Evolutionary conservation across 1,284 basidiomycete species (phyloP), one percentile per base, ranked within the genome.

Genomic region (Ustilago vetiveriae): DNA sequence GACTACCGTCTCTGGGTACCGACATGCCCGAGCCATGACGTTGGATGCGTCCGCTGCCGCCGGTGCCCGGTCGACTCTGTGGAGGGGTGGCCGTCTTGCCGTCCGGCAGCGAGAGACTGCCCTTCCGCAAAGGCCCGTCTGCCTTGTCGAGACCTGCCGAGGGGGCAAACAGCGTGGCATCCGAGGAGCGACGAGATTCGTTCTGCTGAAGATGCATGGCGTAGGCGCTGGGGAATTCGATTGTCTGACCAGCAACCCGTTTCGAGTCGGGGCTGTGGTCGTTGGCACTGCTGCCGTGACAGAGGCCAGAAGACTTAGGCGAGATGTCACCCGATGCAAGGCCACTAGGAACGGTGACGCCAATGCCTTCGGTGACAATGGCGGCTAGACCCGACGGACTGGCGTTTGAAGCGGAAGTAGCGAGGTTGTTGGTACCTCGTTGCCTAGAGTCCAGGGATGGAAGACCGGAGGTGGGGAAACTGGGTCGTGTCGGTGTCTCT

Each of bases 121-220:
- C 50, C 17, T 50, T 50, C 6, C 35, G 27, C 5, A 9, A 21
- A n/a, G 40, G 30, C 10, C 44, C 53, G 4, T 69, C 59, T 6
- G 17, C 4, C 40, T 58, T 55, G 24, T 55, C 66, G 4, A 46
- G 26, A 0, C 48, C 46, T 11, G 38, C 30, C 13, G 42, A 39
- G 2, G 56, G 52, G 5, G 59, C 55, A 42, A 66, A 62, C 17
- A 71, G 54, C 0, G 68, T 71, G 0, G 68, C 68, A 24, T 71
- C 68, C 14, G 68, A 71, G 3, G 68, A 71, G 16, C 68, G 52
- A 8, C 62, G 57, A 4, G 62, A 54, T 47, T 71, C 67, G 48
- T 39, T 45, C 47, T 65, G 60, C 43, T 51, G 55, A 30, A 55
- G 7, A 8, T 54, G 55, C 23, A 55, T 6, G 5, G 54, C 41